Conservation (phyloP, 176 grass and related monocot genomes). For the Juncus inflexus region DNA sequence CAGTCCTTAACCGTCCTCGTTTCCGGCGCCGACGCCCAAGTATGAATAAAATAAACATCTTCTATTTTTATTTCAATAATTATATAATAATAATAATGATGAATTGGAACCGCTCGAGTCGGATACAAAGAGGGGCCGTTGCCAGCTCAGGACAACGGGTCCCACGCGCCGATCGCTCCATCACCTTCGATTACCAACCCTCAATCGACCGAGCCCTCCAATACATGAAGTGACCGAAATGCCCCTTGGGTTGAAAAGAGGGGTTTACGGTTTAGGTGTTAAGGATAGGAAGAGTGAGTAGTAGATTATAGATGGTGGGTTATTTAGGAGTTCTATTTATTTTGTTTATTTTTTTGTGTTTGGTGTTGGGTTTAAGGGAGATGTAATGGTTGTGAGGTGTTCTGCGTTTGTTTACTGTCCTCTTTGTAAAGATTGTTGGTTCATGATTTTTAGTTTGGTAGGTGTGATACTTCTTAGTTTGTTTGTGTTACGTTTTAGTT, state of each 20-base stretch:
- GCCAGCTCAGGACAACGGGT: conserved; percentile 69
- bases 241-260: too few species aligned
- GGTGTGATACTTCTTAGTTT: conserved; percentile 3
- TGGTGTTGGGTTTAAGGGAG: conserved; percentile 19
- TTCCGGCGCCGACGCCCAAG: conserved; percentile 97
- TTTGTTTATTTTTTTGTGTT: conserved; percentile 3
- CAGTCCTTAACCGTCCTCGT: conserved; percentile 85
- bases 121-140: conserved; percentile 73
- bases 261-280: conserved; percentile 17
- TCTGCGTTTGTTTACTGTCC: neutral
- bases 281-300: conserved; percentile 18
- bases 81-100: neutral
- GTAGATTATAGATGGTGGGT: conserved; percentile 14
- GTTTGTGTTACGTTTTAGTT: too few species aligned
- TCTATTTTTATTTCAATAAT: neutral
- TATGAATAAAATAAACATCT: conserved; percentile 15
- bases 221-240: conserved; percentile 38
- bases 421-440: conserved; percentile 22
- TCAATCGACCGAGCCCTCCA: conserved; percentile 61
- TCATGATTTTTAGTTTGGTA: conserved; percentile 8
- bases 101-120: conserved; percentile 65
- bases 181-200: conserved; percentile 38
- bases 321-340: conserved; percentile 13
- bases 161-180: conserved; percentile 47
- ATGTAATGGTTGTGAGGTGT: neutral